Percentiles rank a stretch among this genome's conserved stretches.
phyloP scores from a whole-genome alignment of 208 protist genomes.

The Acanthamoeba comandoni region DNA sequence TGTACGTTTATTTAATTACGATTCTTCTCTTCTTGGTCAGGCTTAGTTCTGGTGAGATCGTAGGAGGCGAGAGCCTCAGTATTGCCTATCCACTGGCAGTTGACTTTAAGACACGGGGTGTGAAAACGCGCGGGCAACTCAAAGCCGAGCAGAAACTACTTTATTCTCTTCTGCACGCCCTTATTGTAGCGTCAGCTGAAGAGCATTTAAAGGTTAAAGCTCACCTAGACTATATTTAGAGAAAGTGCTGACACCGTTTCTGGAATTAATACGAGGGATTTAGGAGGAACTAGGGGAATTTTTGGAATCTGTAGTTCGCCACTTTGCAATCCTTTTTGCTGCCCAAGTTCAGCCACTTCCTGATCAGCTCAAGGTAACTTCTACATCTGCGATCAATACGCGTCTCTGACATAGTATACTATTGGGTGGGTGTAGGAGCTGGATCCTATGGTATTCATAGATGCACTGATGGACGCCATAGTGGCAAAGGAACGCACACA shows the following conservation, averaged over 20 bases:
- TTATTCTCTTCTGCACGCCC: background rate
- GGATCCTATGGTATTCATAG: constrained; percentile 72
- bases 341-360: constrained; percentile 2
- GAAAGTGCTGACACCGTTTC: background rate
- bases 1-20: background rate
- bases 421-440: constrained; percentile 10
- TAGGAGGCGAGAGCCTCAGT: background rate
- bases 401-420: background rate
- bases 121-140: constrained; percentile 29
- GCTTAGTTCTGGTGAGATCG: background rate
- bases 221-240: constrained; percentile 74
- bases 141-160: background rate
- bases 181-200: constrained; percentile 26
- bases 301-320: background rate
- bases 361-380: background rate
- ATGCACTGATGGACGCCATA: constrained; percentile 32
- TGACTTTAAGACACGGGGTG: background rate
- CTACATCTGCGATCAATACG: background rate
- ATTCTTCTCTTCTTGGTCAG: background rate
- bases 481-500: background rate
- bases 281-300: constrained; percentile 2
- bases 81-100: background rate
- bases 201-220: background rate
- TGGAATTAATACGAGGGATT: background rate
- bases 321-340: constrained; percentile 66